Evolutionary conservation across 257 asterid species (phyloP).

Genomic region (Solanum virginianum): DNA sequence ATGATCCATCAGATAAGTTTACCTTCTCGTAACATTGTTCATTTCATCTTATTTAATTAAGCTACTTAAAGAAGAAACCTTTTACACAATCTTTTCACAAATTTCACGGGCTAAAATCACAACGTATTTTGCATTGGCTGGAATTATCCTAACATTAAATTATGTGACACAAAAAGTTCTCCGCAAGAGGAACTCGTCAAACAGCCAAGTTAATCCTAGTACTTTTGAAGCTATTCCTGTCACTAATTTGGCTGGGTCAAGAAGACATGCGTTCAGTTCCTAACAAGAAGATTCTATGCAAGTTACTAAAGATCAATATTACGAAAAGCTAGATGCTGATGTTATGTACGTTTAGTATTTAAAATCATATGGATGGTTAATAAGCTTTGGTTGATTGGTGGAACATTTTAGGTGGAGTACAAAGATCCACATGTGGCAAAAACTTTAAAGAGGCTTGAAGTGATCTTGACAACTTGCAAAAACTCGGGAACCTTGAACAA

Average conservation of each 20-base stretch:
- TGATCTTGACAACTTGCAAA: constrained; percentile 63
- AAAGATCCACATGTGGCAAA: constrained; percentile 70
- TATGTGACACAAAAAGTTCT: neutral
- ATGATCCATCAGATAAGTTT: neutral
- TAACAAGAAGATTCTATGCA: neutral
- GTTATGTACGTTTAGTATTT: neutral
- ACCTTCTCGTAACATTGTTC: neutral
- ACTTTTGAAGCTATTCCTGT: neutral
- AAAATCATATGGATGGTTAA: neutral
- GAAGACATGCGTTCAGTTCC: neutral
- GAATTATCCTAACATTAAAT: neutral
- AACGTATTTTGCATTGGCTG: neutral
- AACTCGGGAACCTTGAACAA: constrained; percentile 51
- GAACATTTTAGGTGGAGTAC: constrained; percentile 40
- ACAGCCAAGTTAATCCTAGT: no score
- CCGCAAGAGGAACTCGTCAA: neutral
- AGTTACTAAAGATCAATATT: neutral
- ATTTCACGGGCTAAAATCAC: neutral
- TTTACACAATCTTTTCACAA: neutral
- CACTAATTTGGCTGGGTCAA: neutral
- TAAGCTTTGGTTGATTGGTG: neutral
- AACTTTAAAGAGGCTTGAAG: constrained; percentile 52
- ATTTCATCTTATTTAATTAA: neutral
- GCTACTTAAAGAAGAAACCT: neutral
- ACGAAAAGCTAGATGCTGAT: neutral